These are phyloP conservation scores for Pseudogymnoascus sp. DNA, from an alignment of 2,329 filamentous ascomycete genomes.

Conservation along the genomic window DNA sequence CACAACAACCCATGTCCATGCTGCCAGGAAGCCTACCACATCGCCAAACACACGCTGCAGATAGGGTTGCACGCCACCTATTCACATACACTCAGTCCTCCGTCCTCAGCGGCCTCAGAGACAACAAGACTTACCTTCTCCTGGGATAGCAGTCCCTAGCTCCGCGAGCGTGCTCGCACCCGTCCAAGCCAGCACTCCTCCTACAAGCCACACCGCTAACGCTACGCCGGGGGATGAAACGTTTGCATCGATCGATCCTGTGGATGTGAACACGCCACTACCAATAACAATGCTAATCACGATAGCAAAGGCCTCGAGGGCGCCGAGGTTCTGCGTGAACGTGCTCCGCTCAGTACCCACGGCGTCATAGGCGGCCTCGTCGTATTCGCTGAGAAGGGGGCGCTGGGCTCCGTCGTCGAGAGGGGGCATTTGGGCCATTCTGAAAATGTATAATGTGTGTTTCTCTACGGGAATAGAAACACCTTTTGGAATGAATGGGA, in stretches of 20 bases:
- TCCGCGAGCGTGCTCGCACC: constrained; percentile 55
- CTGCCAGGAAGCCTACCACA: constrained; percentile 51
- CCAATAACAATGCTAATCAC: constrained; percentile 57
- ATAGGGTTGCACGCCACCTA: constrained; percentile 54
- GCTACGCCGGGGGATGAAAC: constrained; percentile 52
- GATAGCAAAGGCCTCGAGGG: constrained; percentile 47
- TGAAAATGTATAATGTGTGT: neutral
- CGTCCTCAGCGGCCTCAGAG: neutral
- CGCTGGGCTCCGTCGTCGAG: constrained; percentile 2
- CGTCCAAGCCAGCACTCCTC: constrained; percentile 54
- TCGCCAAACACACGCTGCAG: constrained; percentile 53
- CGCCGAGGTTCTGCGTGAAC: constrained; percentile 38
- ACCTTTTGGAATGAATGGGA: neutral
- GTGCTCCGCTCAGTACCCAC: constrained; percentile 14
- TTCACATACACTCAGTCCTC: neutral
- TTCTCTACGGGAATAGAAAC: neutral
- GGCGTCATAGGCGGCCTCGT: neutral
- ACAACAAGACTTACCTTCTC: constrained; percentile 38
- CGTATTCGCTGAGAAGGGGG: constrained; percentile 6
- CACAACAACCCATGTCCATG: constrained; percentile 57
- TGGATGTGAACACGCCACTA: constrained; percentile 56
- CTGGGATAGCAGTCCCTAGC: constrained; percentile 53
- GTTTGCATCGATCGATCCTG: constrained; percentile 53
- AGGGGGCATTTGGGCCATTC: neutral
- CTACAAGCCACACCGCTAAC: constrained; percentile 51